Conservation (phyloP, 1,139 yeast species). For the Yamadazyma conglobata region DNA sequence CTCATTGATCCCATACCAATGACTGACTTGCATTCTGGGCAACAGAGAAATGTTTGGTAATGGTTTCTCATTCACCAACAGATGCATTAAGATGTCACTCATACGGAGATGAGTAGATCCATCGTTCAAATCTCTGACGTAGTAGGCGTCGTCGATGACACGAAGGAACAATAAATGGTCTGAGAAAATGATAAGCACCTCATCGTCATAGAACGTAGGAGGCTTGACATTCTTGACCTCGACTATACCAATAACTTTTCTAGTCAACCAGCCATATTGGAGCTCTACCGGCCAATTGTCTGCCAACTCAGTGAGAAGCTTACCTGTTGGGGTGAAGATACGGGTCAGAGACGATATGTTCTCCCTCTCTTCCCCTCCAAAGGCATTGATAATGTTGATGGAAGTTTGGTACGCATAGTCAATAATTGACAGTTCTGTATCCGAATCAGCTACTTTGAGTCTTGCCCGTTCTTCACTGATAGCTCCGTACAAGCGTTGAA, state of each 20-base stretch:
- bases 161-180: conserved; percentile 69
- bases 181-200: conserved; percentile 72
- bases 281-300: conserved; percentile 83
- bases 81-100: conserved; percentile 84
- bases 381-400: conserved; percentile 71
- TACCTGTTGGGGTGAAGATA: conserved; percentile 89
- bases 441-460: not conserved
- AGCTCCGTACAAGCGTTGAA: conserved; percentile 49
- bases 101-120: conserved; percentile 55
- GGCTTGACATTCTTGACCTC: conserved; percentile 43
- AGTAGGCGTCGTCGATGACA: conserved; percentile 41
- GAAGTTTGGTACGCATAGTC: conserved; percentile 51
- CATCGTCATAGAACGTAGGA: conserved; percentile 29
- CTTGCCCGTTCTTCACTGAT: conserved; percentile 16
- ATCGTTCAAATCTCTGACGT: conserved; percentile 20
- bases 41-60: conserved; percentile 48
- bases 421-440: conserved; percentile 10
- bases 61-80: conserved; percentile 82
- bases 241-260: conserved; percentile 81
- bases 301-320: conserved; percentile 78
- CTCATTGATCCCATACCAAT: conserved; percentile 66
- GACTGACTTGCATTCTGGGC: conserved; percentile 65
- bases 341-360: conserved; percentile 36
- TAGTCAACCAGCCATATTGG: conserved; percentile 82
- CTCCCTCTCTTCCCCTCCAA: conserved; percentile 45